A percentile compares a stretch with the other conserved stretches of the same genome.
Evolutionary conservation across 2,329 filamentous ascomycete species (phyloP).

Genomic region (Allantophomopsis lycopodina): DNA sequence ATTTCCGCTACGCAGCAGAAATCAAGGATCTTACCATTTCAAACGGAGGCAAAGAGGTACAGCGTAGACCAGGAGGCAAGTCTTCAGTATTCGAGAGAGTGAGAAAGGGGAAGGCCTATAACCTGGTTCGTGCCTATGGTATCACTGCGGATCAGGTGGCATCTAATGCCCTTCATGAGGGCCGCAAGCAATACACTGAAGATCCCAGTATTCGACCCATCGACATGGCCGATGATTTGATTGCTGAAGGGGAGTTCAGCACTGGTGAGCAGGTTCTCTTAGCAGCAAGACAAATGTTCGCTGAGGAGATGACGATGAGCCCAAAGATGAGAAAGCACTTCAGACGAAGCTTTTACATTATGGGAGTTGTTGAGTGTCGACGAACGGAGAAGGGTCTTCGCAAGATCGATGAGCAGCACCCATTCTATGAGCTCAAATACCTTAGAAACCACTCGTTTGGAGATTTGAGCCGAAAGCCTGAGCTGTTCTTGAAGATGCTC

Average conservation of each 20-base stretch:
- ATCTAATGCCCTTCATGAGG: slow-evolving; percentile 68
- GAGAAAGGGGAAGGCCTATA: slow-evolving; percentile 65
- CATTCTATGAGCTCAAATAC: slow-evolving; percentile 97
- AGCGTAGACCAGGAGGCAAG: slow-evolving; percentile 66
- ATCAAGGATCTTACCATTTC: slow-evolving; percentile 65
- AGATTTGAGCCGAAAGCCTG: slow-evolving; percentile 70
- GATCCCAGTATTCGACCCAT: slow-evolving; percentile 70
- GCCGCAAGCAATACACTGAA: slow-evolving; percentile 70
- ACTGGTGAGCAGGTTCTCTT: slow-evolving; percentile 64
- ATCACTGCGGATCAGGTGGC: slow-evolving; percentile 82
- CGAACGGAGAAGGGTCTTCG: slow-evolving; percentile 89
- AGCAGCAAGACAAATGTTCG: slow-evolving; percentile 75
- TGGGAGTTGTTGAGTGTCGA: slow-evolving; percentile 72
- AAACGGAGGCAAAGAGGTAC: slow-evolving; percentile 47
- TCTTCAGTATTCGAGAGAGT: slow-evolving; percentile 74
- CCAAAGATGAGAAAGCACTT: slow-evolving; percentile 84
- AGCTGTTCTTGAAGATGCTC: slow-evolving; percentile 92
- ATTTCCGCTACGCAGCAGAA: slow-evolving; percentile 81
- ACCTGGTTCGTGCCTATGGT: slow-evolving; percentile 77
- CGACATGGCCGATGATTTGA: slow-evolving; percentile 71
- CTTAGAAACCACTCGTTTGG: slow-evolving; percentile 76
- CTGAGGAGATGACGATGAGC: slow-evolving; percentile 79
- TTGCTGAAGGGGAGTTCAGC: slow-evolving; percentile 56
- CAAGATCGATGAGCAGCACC: slow-evolving; percentile 87
- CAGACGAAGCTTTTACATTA: slow-evolving; percentile 69